Evolutionary conservation across 306 rosid genomes (phyloP).

Genomic region (Styphnolobium japonicum): DNA sequence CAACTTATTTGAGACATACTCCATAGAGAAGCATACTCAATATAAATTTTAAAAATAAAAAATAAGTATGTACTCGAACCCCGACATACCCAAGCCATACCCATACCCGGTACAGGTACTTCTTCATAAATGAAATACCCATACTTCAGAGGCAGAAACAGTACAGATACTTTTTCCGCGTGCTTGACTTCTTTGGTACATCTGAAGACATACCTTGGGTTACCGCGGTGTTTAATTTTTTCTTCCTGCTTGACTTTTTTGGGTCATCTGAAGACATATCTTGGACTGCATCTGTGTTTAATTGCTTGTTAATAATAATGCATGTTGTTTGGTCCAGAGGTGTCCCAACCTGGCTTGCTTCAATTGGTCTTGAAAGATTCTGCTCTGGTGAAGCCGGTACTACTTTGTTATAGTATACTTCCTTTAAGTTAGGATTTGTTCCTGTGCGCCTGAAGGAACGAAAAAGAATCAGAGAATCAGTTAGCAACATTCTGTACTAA

Average conservation of each 20-base stretch:
- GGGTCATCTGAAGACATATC: constrained; percentile 19
- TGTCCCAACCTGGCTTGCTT: constrained; percentile 28
- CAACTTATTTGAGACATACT: too few relatives aligned
- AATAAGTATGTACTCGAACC: too few relatives aligned
- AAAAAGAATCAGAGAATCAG: background rate
- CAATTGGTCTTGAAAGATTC: constrained; percentile 32
- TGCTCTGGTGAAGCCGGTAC: constrained; percentile 63
- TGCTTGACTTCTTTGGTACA: background rate
- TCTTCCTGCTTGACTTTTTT: constrained; percentile 24
- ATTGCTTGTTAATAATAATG: constrained; percentile 14
- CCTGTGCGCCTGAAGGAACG: constrained; percentile 44
- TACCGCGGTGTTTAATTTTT: background rate
- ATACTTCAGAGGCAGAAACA: constrained; percentile 38
- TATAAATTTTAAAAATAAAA: too few relatives aligned
- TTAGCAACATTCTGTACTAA: background rate
- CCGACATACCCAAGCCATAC: too few relatives aligned
- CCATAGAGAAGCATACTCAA: too few relatives aligned
- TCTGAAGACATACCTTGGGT: background rate
- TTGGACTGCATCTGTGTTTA: background rate
- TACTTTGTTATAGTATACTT: constrained; percentile 57
- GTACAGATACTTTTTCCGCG: constrained; percentile 17
- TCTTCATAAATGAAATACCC: too few relatives aligned
- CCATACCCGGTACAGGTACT: too few relatives aligned
- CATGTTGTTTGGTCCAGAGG: constrained; percentile 23
- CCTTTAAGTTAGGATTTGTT: constrained; percentile 49